phyloP scores from a whole-genome alignment of 208 protist genomes.

The Crithidia thermophila region DNA sequence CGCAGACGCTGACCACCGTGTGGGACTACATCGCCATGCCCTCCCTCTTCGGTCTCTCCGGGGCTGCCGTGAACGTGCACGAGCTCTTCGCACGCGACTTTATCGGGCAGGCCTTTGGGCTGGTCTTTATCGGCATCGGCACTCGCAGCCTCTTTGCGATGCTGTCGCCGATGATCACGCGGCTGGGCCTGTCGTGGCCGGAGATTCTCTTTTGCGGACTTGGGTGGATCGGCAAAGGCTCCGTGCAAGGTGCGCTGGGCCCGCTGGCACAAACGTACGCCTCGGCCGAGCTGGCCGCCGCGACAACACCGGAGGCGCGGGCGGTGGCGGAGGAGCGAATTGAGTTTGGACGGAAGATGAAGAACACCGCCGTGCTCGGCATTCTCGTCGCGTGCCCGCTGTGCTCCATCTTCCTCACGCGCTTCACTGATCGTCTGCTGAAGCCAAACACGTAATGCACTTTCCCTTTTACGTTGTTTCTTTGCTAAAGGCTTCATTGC shows the following conservation, averaged over 20 bases:
- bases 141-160: slow-evolving; percentile 44
- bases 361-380: slow-evolving; percentile 53
- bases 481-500: neutral
- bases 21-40: slow-evolving; percentile 72
- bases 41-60: slow-evolving; percentile 53
- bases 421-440: slow-evolving; percentile 43
- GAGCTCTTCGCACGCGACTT: slow-evolving; percentile 49
- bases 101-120: slow-evolving; percentile 38
- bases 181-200: slow-evolving; percentile 40
- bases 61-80: slow-evolving; percentile 42
- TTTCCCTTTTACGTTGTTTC: neutral
- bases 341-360: slow-evolving; percentile 40
- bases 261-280: slow-evolving; percentile 35
- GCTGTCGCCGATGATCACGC: slow-evolving; percentile 34
- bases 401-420: slow-evolving; percentile 54
- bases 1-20: slow-evolving; percentile 41
- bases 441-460: slow-evolving; percentile 32
- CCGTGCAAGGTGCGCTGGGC: slow-evolving; percentile 50
- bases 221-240: slow-evolving; percentile 62
- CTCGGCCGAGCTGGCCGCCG: slow-evolving; percentile 18
- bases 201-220: slow-evolving; percentile 58
- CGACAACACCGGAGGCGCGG: slow-evolving; percentile 33
- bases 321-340: slow-evolving; percentile 23
- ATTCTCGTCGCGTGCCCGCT: slow-evolving; percentile 60
- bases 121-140: slow-evolving; percentile 52